Evolutionary conservation across 2,329 filamentous ascomycete species (phyloP), one percentile per base, ranked within the genome.

Genomic region (Pseudofabraea citricarpa): DNA sequence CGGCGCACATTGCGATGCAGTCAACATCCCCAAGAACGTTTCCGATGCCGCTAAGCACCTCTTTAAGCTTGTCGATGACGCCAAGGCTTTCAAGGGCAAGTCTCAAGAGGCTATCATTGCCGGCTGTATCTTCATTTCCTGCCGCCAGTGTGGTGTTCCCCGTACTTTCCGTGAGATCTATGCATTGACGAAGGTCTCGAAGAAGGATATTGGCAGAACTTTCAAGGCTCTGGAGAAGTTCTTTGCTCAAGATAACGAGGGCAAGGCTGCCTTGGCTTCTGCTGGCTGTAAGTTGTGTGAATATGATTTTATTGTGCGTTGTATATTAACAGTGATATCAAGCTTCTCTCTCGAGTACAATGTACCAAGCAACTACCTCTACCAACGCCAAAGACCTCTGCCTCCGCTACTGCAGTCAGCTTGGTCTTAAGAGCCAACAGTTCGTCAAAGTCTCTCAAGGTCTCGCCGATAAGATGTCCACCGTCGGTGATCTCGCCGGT

Each of bases 121-220:
- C 5, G 90, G 90, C 6, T 96, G 90, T 68, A 93, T 98, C 66
- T 97, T 98, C 72, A 91, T 98, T 57, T 90, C 93, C 31, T 97
- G 91, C 64, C 89, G 93, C 35, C 89, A 96, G 66, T 86, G 88
- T 60, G 80, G 83, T 49, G 85, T 90, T 22, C 85, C 87, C 4
- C 86, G 93, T 53, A 95, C 90, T 3, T 98, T 98, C 70, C 82
- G 87, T 38, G 94, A 98, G 65, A 93, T 98, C 58, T 94, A 87
- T 69, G 85, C 89, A 48, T 74, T 97, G 63, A 98, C 93, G 7
- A 88, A 87, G 55, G 91, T 98, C 21, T 84, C 85, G 48, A 96
- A 97, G 73, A 97, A 97, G 70, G 94, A 98, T 62, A 95, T 98
- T 51, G 93, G 93, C 18, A 77, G 90, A 45, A 91, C 91, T 19